phyloP scores from a whole-genome alignment of 768 basidiomycete genomes.

The Suillus americanus region DNA sequence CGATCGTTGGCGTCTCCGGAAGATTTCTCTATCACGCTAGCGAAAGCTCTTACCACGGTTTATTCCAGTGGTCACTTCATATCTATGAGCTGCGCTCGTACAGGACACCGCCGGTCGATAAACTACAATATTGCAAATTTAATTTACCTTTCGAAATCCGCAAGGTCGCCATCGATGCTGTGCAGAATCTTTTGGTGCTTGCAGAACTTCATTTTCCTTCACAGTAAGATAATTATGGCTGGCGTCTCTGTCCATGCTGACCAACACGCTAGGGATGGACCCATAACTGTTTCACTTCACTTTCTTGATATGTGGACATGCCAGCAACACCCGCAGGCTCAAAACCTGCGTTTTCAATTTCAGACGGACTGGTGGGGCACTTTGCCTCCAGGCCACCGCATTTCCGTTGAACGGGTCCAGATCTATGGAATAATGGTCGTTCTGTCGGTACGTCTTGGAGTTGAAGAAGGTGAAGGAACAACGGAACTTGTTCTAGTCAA shows the following conservation, averaged over 20 bases:
- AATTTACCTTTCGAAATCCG: conserved; percentile 34
- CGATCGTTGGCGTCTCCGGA: conserved; percentile 32
- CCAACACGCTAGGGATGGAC: conserved; percentile 19
- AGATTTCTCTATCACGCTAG: conserved; percentile 34
- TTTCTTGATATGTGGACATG: conserved; percentile 58
- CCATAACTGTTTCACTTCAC: conserved; percentile 37
- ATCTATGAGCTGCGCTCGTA: conserved; percentile 35
- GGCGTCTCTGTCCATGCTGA: neutral
- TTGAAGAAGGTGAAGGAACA: conserved; percentile 32
- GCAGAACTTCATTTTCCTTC: conserved; percentile 31
- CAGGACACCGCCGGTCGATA: conserved; percentile 23
- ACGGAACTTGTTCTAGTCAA: conserved; percentile 31
- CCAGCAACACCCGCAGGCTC: conserved; percentile 49
- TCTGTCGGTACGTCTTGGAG: conserved; percentile 26
- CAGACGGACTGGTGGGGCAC: conserved; percentile 36
- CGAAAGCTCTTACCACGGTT: conserved; percentile 31
- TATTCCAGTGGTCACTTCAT: conserved; percentile 32
- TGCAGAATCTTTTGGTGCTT: conserved; percentile 30
- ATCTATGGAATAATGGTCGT: conserved; percentile 28
- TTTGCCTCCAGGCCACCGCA: conserved; percentile 31
- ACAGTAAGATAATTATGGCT: conserved; percentile 13
- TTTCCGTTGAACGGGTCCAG: conserved; percentile 28
- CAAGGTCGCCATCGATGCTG: conserved; percentile 31
- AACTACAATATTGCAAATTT: conserved; percentile 30
- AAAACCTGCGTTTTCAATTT: conserved; percentile 26